Evolutionary conservation across 257 asterid species (phyloP), one percentile per base, ranked within the genome.

Genomic region (Solanum chilense): DNA sequence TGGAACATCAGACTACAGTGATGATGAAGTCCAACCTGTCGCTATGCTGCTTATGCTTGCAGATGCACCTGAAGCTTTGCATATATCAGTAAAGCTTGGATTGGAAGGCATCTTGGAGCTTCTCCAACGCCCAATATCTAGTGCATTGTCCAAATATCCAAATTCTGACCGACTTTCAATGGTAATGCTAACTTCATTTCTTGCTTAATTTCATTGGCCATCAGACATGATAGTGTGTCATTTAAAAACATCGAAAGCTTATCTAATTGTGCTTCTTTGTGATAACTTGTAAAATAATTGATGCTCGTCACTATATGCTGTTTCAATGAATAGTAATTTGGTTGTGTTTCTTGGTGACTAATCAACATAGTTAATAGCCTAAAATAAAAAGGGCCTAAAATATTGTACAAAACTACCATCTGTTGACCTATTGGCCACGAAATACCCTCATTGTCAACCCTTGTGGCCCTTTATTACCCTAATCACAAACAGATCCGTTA

Each of bases 31-130:
- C 89, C 98, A 94, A 86, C 98, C 98, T 85, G 96, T 97, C 91
- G 98, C 99, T 89, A 91, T 94, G 88, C 94, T 95, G 94, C 99
- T 97, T 64, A 91, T 95, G 92, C 98, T 95, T 75, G 99, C 98
- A 82, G 98, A 97, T 92, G 99, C 97, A 86, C 94, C 99, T 73
- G 99, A 97, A 95, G 99, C 98, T 49, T 91, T 97, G 87, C 95
- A 96, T 92, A 93, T 95, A 83, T 95, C 99, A 84, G 98, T 96
- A 89, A 96, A 95, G 92, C 92, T 97, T 90, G 98, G 99, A 41
- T 94, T 96, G 88, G 99, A 97, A 89, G 99, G 99, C 80, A 92
- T 97, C 87, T 90, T 94, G 88, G 95, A 95, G 88, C 94, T 97
- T 86, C 89, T 96, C 93, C 93, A 93, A 92, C 94, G 96, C 92